Percentiles rank a stretch among this genome's conserved stretches.
phyloP scores from a whole-genome alignment of 306 rosid species.

The Arachis hypogaea region DNA sequence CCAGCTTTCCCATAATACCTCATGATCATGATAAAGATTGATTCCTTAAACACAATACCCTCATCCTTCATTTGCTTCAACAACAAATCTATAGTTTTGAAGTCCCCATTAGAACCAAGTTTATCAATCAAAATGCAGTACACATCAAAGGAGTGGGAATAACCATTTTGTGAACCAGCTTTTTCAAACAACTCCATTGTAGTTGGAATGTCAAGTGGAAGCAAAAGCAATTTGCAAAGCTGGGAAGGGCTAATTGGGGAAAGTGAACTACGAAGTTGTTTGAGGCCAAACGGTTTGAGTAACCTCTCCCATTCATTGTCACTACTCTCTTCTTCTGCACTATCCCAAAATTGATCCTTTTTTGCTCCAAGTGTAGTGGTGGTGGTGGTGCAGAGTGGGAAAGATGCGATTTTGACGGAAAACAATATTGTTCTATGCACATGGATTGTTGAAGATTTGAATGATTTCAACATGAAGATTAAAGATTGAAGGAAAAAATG shows the following conservation, averaged over 20 bases:
- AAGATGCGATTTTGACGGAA: slow-evolving; percentile 49
- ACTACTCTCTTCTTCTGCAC: not conserved
- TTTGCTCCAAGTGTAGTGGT: slow-evolving; percentile 42
- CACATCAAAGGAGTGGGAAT: slow-evolving; percentile 73
- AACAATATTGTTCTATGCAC: slow-evolving; percentile 36
- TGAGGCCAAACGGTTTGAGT: slow-evolving; percentile 80
- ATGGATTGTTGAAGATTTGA: slow-evolving; percentile 38
- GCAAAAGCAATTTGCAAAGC: slow-evolving; percentile 69
- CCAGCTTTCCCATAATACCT: slow-evolving; percentile 73
- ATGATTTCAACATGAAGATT: slow-evolving; percentile 51
- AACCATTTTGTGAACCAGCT: slow-evolving; percentile 74
- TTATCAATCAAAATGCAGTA: slow-evolving; percentile 67
- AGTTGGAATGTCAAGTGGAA: slow-evolving; percentile 78
- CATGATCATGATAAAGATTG: slow-evolving; percentile 75
- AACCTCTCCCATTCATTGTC: slow-evolving; percentile 84
- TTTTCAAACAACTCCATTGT: slow-evolving; percentile 69
- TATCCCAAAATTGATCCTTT: slow-evolving; percentile 15
- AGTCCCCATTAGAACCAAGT: slow-evolving; percentile 75
- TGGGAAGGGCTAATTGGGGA: slow-evolving; percentile 66
- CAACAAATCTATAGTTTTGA: slow-evolving; percentile 67
- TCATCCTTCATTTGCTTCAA: slow-evolving; percentile 83
- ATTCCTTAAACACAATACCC: slow-evolving; percentile 68
- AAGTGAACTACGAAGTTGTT: slow-evolving; percentile 65
- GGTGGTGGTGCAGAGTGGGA: slow-evolving; percentile 48
- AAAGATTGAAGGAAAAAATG: slow-evolving; percentile 1